Evolutionary conservation across 1,284 basidiomycete genomes (phyloP).

Genomic region (Laetiporus sulphureus): DNA sequence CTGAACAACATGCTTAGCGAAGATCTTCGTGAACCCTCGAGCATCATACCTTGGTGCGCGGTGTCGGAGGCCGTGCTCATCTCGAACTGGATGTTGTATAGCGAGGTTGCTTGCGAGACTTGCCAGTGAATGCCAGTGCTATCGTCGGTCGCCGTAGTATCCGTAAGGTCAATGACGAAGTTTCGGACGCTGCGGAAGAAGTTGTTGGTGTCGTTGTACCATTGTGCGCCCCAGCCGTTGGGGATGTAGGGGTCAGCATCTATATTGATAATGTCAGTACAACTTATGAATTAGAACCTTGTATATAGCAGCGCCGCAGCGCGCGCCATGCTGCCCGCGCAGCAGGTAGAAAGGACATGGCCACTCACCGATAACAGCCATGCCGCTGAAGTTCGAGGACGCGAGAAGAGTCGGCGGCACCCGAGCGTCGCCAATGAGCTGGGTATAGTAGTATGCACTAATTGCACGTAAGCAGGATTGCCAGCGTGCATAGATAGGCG

Average conservation of each 20-base stretch:
- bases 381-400: conserved; percentile 47
- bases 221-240: conserved; percentile 40
- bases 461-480: neutral
- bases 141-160: conserved; percentile 38
- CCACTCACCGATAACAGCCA: conserved; percentile 60
- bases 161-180: conserved; percentile 45
- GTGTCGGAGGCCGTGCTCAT: conserved; percentile 54
- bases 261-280: too few species aligned
- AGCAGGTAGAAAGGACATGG: neutral
- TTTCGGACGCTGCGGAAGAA: conserved; percentile 63
- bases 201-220: conserved; percentile 60
- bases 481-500: conserved; percentile 2
- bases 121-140: conserved; percentile 74
- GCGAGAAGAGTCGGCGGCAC: conserved; percentile 56
- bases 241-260: conserved; percentile 57
- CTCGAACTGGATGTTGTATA: conserved; percentile 53
- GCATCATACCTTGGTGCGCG: conserved; percentile 38
- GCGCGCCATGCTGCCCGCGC: neutral
- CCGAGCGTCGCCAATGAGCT: conserved; percentile 58
- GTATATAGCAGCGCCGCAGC: too few species aligned
- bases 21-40: neutral
- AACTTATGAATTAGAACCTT: too few species aligned
- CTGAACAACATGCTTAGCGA: conserved; percentile 18
- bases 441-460: conserved; percentile 59
- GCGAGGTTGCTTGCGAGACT: conserved; percentile 70